Conservation (phyloP, 148 eudicot species). For the Vaccinium vitisidaea region DNA sequence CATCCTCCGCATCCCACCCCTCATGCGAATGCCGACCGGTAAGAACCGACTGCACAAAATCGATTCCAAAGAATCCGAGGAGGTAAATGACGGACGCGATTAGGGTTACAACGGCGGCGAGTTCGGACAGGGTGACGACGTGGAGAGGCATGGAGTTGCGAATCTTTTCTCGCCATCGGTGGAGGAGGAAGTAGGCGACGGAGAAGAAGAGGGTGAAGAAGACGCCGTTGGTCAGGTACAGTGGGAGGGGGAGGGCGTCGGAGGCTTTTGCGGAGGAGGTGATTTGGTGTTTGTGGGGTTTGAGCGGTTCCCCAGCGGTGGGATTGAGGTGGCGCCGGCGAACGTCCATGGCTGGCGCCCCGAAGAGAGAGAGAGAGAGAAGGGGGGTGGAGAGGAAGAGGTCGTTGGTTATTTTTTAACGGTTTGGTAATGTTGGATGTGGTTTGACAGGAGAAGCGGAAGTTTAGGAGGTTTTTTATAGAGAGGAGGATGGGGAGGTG, state of each 20-base stretch:
- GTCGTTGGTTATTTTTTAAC: background rate
- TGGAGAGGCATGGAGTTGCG: conserved; percentile 45
- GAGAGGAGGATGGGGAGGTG: background rate
- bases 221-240: conserved; percentile 39
- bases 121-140: conserved; percentile 43
- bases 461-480: conserved; percentile 8
- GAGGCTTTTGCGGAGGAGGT: conserved; percentile 25
- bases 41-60: conserved; percentile 36
- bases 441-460: conserved; percentile 5
- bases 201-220: conserved; percentile 49
- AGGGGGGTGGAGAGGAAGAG: background rate
- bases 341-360: conserved; percentile 31
- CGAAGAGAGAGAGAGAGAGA: conserved; percentile 1
- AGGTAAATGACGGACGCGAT: conserved; percentile 39
- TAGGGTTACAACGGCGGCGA: conserved; percentile 37
- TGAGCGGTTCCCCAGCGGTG: conserved; percentile 22
- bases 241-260: conserved; percentile 41
- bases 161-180: conserved; percentile 52
- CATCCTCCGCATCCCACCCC: conserved; percentile 29
- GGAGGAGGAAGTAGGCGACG: conserved; percentile 49
- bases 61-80: conserved; percentile 45
- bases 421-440: background rate
- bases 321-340: conserved; percentile 24
- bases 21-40: conserved; percentile 8
- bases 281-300: background rate